Evolutionary conservation across 768 basidiomycete genomes (phyloP), one percentile per base, ranked within the genome.

Genomic region (Pseudohyphozyma bogoriensis): DNA sequence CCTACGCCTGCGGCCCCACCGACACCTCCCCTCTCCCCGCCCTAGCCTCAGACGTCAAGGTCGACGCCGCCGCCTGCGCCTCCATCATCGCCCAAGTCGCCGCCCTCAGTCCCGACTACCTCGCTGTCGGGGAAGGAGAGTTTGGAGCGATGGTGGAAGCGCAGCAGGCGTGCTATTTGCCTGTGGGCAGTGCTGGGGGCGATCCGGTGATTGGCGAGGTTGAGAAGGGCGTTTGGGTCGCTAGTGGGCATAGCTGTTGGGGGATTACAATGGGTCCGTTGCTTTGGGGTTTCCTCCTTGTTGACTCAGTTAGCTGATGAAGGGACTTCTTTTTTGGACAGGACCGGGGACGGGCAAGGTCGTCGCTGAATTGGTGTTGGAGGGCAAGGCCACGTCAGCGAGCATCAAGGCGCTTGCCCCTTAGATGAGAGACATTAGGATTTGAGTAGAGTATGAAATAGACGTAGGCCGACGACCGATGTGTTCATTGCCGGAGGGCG

Each of bases 331-430:
- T 29, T 40, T 28, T 32, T 45, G 35, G 35, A 86, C 24, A 71
- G 87, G 83, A 4, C 88, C 89, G 0, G 89, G 87, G 6, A 91
- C 88, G 4, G 90, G 84, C 2, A 81, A 79, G 65, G 82, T 81
- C 10, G 71, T 95, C 44, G 77, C 81, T 18, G 86, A 89, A 72
- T 74, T 87, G 22, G 74, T 90, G 10, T 76, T 89, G 74, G 80
- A 84, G 35, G 85, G 85, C 15, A 78, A 79, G 60, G 79, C 80
- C 50, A 76, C 69, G 39, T 83, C 82, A 58, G 82, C 81, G 31
- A 56, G 68, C 44, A 56, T 70, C 18, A 31, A 18, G 1, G 31
- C 22, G 26, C 53, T 69, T n/a, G n/a, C n/a, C n/a, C n/a, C n/a
- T n/a, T n/a, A n/a, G n/a, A n/a, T n/a, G n/a, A n/a, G n/a, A n/a